Evolutionary conservation across 2,329 filamentous ascomycete genomes (phyloP), one percentile per base, ranked within the genome.

Genomic region (Alternaria burnsii): DNA sequence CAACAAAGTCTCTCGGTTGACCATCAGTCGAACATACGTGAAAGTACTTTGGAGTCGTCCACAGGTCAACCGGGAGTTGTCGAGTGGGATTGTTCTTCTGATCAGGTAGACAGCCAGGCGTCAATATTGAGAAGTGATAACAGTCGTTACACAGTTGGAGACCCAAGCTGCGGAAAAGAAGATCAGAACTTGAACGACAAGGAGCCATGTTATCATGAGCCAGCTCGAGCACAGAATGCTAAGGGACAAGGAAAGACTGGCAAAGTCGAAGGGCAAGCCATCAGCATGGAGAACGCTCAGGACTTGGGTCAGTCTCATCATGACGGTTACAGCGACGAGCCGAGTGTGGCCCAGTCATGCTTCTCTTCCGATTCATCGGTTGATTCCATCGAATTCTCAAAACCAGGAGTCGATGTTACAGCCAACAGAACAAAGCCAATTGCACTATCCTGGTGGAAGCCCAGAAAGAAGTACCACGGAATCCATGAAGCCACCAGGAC

Each of bases 341-440:
- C 20, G 20, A 41, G 32, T 22, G 40, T 22, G 24, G 20, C 41
- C 8, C 28, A 43, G 18, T 57, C 54, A 28, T 53, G 48, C 18
- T 58, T 53, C 32, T 58, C 55, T 26, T 58, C 55, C 1, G 55
- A 58, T 20, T 58, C 48, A 7, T 58, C 55, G 6, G 14, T n/a
- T 24, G 24, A 34, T 30, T 53, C 55, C 4, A 20, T 34, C 28
- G 32, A 58, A 16, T 34, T 26, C 44, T 20, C 48, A 14, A 50
- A 50, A 30, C 28, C 41, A n/a, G 41, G 48, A 18, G 14, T 52
- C 3, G 32, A n/a, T 0, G 18, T 11, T 22, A n/a, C n/a, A 16
- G 47, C 22, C 1, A 28, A 30, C 12, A 52, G 34, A 9, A 18
- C 40, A 20, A 57, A 22, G 28, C n/a, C 55, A 14, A 30, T 12